Base-by-base conservation (phyloP, 768 basidiomycete species). In the Russula griseocarnosa region DNA sequence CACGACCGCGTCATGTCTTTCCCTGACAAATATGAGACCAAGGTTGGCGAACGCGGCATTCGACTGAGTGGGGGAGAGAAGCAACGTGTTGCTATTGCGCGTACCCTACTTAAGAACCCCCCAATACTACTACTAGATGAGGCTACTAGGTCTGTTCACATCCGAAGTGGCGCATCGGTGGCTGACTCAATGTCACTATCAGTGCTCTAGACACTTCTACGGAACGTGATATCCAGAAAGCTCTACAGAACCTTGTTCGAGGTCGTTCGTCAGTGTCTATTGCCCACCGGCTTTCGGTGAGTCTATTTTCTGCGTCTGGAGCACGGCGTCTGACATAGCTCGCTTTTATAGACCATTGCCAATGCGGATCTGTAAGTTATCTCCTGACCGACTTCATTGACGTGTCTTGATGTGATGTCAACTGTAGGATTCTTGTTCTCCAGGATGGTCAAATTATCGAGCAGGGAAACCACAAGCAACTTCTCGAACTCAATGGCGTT, bases 371-470 rank as follows among this genome's bases (percentile, higher is more conserved):
- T 79, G 79, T 80, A 70, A 62, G 79, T 75, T 38, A 20, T 51
- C 56, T 56, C 59, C 49, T 49, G 11, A 36, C 30, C 30, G 18
- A 4, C 49, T 52, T 61, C 54, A 55, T 34, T 56, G 63, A 61
- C 49, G 42, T 61, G 44, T 58, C 56, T 55, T 66, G 28, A 62
- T 20, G 42, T 20, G 62, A 63, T 66, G 67, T 18, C 71, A 92
- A 50, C 49, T 3, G 6, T 16, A 50, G 91, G 60, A 97, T 98
- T 70, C 76, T 96, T 56, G 94, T 97, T 28, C 84, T 98, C 63
- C 90, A 90, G 69, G 89, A 97, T 71, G 95, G 96, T 5, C 84
- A 86, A 71, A 87, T 98, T 51, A 79, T 89, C 44, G 96, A 98
- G 74, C 83, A 83, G 63, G 93, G 93, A 10, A 83, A 76, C 47